Evolutionary conservation across 73 alveolate species (phyloP), one percentile per base, ranked within the genome.

Genomic region (Paraurostyla sp.): DNA sequence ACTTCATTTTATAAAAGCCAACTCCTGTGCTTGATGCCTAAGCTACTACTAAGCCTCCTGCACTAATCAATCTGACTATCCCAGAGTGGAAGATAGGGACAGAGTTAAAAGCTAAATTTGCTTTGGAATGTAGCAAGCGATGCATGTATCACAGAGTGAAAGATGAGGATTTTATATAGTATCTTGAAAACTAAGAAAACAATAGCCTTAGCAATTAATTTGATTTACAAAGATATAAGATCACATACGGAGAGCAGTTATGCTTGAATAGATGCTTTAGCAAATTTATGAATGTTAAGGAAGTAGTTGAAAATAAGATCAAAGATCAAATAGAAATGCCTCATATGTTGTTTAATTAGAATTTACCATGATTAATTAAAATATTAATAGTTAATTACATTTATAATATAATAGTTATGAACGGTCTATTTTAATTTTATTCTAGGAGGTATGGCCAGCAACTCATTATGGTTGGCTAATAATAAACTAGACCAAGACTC

Each of bases 211-310:
- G 30, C 59, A 2, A 50, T 22, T 23, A 7, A 73, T 11, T n/a
- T 27, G 87, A 35, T 30, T 15, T 23, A 1, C 3, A 4, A 22
- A 54, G 30, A 65, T 38, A 38, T 58, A 35, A 65, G 18, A 1
- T 73, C 15, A 22, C 52, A 6, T 50, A 73, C 36, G 71, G 87
- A 18, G 87, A 73, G 71, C 18, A 45, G 49, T 40, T 73, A 22
- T 73, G 87, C 32, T 45, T 73, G 71, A 73, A 45, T 73, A 73
- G 87, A 73, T 73, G 87, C 51, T 1, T 43, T 71, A 73, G 71
- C 51, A 73, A 73, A 48, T 27, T 73, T 3, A 45, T 48, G 73
- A 45, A 48, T 73, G 87, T 73, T 15, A 73, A 73, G 87, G 87
- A 73, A 27, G 22, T 73, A 2, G 87, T 73, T 3, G 87, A 73